A percentile compares a stretch with the other conserved stretches of the same genome.
phyloP scores from a whole-genome alignment of 2,329 filamentous ascomycete species.

The Fusarium sp. region DNA sequence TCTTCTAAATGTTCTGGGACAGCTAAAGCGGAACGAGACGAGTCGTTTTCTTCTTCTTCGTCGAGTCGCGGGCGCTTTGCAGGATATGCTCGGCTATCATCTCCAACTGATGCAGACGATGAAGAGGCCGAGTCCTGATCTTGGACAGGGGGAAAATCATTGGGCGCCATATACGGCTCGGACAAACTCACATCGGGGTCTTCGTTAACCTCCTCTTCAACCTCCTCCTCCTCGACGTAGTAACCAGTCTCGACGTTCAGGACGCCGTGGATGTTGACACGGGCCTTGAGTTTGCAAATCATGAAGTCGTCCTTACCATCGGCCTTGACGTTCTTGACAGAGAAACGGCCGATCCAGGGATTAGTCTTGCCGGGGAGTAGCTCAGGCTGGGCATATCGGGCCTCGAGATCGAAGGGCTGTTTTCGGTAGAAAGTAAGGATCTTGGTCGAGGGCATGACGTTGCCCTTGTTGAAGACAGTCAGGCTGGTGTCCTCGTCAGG shows the following conservation, averaged over 20 bases:
- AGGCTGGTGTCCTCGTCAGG: conserved; percentile 98
- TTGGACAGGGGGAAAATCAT: neutral
- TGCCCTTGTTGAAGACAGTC: conserved; percentile 97
- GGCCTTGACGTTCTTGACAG: conserved; percentile 95
- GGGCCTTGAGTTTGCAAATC: conserved; percentile 99
- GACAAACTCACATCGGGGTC: conserved; percentile 74
- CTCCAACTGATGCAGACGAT: conserved; percentile 28
- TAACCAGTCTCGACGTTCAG: conserved; percentile 97
- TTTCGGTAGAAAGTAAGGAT: conserved; percentile 99
- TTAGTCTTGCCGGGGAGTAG: conserved; percentile 87
- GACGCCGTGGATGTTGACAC: conserved; percentile 94
- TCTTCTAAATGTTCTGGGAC: conserved; percentile 2
- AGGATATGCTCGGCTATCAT: conserved; percentile 17
- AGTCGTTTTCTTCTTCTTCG: neutral
- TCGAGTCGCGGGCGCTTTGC: conserved; percentile 34
- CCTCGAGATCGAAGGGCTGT: conserved; percentile 95
- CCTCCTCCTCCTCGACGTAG: conserved; percentile 96
- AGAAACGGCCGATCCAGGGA: conserved; percentile 97
- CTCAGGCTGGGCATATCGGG: conserved; percentile 89
- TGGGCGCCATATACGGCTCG: neutral
- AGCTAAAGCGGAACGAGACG: neutral
- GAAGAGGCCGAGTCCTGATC: neutral
- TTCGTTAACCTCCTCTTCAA: conserved; percentile 91
- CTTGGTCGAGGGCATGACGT: conserved; percentile 97
- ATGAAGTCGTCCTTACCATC: conserved; percentile 96